Evolutionary conservation across 805 yeast species (phyloP).

Genomic region (Saccharomycopsis capsularis): DNA sequence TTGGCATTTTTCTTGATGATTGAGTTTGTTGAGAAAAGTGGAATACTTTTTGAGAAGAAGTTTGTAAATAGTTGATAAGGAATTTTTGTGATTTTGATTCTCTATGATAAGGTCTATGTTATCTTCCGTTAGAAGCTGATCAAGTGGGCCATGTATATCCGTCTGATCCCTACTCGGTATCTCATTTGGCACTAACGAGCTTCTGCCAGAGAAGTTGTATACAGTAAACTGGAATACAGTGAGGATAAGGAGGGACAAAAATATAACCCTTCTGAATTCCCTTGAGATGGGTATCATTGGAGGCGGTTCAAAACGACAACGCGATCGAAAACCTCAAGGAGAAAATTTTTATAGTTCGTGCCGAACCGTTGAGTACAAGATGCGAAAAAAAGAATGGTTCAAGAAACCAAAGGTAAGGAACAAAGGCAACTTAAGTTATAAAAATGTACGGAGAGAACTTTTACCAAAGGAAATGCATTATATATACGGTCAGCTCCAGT

Average conservation of each 20-base stretch:
- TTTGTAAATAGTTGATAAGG: conserved; percentile 11
- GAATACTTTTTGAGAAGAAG: conserved; percentile 6
- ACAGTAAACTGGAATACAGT: conserved; percentile 2
- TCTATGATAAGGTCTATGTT: conserved; percentile 3
- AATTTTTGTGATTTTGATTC: conserved; percentile 11
- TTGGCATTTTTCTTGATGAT: conserved; percentile 26
- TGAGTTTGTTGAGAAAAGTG: conserved; percentile 8
- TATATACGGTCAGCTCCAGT: too few species aligned
- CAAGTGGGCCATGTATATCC: background rate
- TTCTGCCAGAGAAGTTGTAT: background rate
- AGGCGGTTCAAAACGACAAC: background rate
- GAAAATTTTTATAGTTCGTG: background rate
- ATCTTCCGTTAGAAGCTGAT: background rate
- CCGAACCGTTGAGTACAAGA: background rate
- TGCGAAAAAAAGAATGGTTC: background rate
- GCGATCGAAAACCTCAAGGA: background rate
- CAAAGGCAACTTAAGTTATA: background rate
- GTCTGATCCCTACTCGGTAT: background rate
- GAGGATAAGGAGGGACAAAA: background rate
- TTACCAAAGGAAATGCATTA: background rate
- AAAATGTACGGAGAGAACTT: background rate
- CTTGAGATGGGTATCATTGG: conserved; percentile 1
- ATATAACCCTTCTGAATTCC: conserved; percentile 7
- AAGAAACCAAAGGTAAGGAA: background rate
- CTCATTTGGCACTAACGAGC: background rate